Evolutionary conservation across 768 basidiomycete genomes (phyloP), one percentile per base, ranked within the genome.

Genomic region (Kwoniella dejecticola): DNA sequence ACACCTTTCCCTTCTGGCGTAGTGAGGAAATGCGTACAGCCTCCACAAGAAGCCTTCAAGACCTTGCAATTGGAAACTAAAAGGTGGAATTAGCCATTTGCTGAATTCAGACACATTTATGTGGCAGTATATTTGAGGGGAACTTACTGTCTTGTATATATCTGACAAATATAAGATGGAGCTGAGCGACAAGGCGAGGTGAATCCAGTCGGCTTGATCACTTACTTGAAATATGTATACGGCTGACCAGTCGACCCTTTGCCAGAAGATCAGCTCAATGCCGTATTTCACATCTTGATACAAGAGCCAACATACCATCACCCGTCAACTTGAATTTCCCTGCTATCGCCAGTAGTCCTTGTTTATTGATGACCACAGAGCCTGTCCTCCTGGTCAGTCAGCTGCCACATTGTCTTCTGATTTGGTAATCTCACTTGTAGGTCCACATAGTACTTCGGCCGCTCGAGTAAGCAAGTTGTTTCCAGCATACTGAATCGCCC

Each of bases 291-390:
- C 67, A 55, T 12, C 29, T 30, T 30, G 36, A 12, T 17, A 11
- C 40, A 38, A 13, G 10, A n/a, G n/a, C 40, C 33, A 60, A 59
- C 68, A 44, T 69, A 85, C 92, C 94, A 79, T 96, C 94, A 11
- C 94, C 94, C 5, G 91, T 92, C 66, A 87, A 90, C 79, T 97
- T 97, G 90, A 90, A 98, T 86, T 92, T 77, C 13, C 79, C 80
- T 40, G 72, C 70, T 42, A 80, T 72, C 68, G 52, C 58, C 52
- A 71, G 71, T 75, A 69, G 67, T 85, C 88, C 82, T 88, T 92
- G 36, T 88, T 89, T 42, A 88, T 88, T 86, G 88, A 89, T 83
- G 84, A 93, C 71, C 12, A 78, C 65, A 15, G 73, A 77, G 49
- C 63, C 74, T 76, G 48, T 8, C 6, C 7, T 4, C 1, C 21